Evolutionary conservation across 2,329 filamentous ascomycete species (phyloP), one percentile per base, ranked within the genome.

Genomic region (Lasiodiplodia hormozganensis): DNA sequence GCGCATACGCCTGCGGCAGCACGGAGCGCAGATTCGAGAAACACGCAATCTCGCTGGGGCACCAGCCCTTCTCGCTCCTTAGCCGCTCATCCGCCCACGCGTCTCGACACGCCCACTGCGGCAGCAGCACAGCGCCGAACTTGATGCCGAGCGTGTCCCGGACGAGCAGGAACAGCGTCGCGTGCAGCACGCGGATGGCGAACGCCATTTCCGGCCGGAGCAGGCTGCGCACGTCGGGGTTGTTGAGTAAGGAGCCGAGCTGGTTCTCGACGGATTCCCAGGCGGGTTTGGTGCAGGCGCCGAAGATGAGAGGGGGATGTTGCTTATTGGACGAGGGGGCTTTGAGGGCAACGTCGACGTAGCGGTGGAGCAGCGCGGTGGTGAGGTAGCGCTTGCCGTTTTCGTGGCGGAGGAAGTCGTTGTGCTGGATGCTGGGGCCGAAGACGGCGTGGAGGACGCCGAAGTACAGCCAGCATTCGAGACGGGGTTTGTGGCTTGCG

Each of bases 391-490:
- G 47, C n/a, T 12, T 7, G 47, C 23, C 7, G 2, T 1, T n/a
- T 2, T 51, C 47, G 47, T 4, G 5, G 38, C 47, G 47, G n/a
- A 51, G 18, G 47, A 51, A 51, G 18, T 51, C 47, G 5, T 51
- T n/a, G 47, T 51, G 47, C 1, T 18, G 47, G 47, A 51, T n/a
- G 47, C 21, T 51, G 6, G 28, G 28, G 28, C 21, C 47, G 47
- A 51, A 51, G 21, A 51, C 47, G 47, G 47, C 47, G 47, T 51
- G 47, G n/a, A 51, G 21, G 47, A 51, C 18, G 18, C 47, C 47
- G 12, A 51, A 51, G 47, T 51, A 51, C n/a, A 51, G 47, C 47
- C 47, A 51, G 47, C 47, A 51, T n/a, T 51, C 47, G 47, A 51
- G 47, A 21, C 47, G 21, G 18, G 18, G 47, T 0, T 12, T 8